Conservation (phyloP, 140 eudicot genomes). For the Bidens hawaiensis region DNA sequence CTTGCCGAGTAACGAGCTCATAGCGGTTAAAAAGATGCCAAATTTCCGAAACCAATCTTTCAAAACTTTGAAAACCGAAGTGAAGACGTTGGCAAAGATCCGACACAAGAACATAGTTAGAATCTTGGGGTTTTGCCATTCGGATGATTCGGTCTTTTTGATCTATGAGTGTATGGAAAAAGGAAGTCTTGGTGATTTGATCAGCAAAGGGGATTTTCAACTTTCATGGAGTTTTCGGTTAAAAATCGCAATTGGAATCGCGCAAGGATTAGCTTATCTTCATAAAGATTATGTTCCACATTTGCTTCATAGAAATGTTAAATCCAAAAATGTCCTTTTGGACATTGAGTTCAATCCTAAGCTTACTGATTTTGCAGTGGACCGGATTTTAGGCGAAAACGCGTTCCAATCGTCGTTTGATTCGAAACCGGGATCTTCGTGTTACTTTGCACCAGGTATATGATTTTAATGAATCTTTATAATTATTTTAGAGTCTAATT, state of each 20-base stretch:
- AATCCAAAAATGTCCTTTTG: slow-evolving; percentile 68
- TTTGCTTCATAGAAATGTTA: slow-evolving; percentile 75
- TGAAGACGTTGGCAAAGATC: slow-evolving; percentile 72
- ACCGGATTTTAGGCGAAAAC: slow-evolving; percentile 63
- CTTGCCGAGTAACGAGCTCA: slow-evolving; percentile 79
- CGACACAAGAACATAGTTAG: slow-evolving; percentile 64
- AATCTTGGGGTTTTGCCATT: slow-evolving; percentile 78
- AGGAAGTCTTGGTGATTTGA: slow-evolving; percentile 80
- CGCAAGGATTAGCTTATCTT: slow-evolving; percentile 82
- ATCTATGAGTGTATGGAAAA: slow-evolving; percentile 69
- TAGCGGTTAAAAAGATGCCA: slow-evolving; percentile 63
- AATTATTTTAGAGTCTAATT: slow-evolving; percentile 15
- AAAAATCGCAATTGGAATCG: slow-evolving; percentile 76
- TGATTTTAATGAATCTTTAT: neutral
- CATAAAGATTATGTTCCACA: slow-evolving; percentile 74
- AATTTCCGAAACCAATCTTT: slow-evolving; percentile 50
- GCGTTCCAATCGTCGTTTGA: slow-evolving; percentile 49
- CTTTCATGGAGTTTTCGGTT: slow-evolving; percentile 70
- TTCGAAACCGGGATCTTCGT: slow-evolving; percentile 49
- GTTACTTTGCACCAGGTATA: slow-evolving; percentile 87
- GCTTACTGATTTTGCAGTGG: slow-evolving; percentile 73
- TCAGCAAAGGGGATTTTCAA: slow-evolving; percentile 44
- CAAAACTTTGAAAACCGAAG: slow-evolving; percentile 60
- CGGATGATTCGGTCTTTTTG: slow-evolving; percentile 56
- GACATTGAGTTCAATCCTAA: slow-evolving; percentile 69